phyloP scores from a whole-genome alignment of 139 green algal genomes.

The Coccomyxa sp. region DNA sequence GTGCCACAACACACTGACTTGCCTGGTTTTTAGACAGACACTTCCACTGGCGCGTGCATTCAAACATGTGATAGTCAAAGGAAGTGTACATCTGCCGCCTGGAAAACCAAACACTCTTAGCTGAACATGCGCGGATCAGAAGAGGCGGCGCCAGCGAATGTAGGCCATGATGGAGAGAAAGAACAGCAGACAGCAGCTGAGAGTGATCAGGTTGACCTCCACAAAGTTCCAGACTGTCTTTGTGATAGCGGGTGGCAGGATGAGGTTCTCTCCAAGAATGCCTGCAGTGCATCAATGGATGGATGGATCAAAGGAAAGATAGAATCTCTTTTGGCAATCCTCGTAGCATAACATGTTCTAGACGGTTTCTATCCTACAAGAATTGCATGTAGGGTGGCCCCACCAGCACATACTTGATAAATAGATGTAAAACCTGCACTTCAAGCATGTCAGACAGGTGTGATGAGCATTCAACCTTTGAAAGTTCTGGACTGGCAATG shows the following conservation, averaged over 20 bases:
- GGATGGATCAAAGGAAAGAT: not conserved
- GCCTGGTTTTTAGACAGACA: too few relatives aligned
- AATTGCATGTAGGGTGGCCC: not conserved
- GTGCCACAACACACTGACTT: too few relatives aligned
- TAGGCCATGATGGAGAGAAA: constrained; percentile 48
- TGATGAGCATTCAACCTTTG: too few relatives aligned
- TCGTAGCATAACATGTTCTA: too few relatives aligned
- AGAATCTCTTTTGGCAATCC: not conserved
- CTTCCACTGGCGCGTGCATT: too few relatives aligned
- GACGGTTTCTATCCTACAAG: not conserved
- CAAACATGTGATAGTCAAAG: too few relatives aligned
- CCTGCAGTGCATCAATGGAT: constrained; percentile 22
- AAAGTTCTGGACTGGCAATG: too few relatives aligned
- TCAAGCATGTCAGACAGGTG: too few relatives aligned
- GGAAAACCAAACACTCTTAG: too few relatives aligned
- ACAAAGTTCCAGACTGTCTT: constrained; percentile 32
- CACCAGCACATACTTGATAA: not conserved
- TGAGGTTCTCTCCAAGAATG: constrained; percentile 82
- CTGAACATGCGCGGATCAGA: constrained; percentile 2
- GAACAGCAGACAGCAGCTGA: constrained; percentile 26
- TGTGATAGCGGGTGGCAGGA: constrained; percentile 65
- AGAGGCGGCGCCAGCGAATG: constrained; percentile 29
- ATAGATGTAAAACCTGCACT: too few relatives aligned
- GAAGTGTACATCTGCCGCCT: too few relatives aligned
- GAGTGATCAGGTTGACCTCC: constrained; percentile 41